Base-by-base conservation (phyloP, 2,329 filamentous ascomycete species). In the Alternaria solani region DNA sequence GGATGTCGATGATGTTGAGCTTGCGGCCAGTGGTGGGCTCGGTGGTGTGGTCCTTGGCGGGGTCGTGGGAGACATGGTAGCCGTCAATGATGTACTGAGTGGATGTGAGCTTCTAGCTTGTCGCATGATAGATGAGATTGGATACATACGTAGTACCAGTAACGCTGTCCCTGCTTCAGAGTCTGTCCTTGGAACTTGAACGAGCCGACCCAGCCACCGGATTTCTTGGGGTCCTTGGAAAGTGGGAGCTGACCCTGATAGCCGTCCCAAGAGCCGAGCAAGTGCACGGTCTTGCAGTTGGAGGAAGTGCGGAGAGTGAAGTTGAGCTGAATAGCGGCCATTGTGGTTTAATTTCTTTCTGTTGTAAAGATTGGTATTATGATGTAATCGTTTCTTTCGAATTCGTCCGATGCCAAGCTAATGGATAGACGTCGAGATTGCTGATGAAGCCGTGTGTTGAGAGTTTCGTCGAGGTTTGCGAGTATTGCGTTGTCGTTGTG, bases 261-360 rank as follows among this genome's bases (percentile, higher is more conserved):
- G 86, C 92, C 92, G 86, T 99, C 95, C 94, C 94, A 99, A 71
- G 94, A 98, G 76, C 94, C 94, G 82, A 98, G 91, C 71, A 99
- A 87, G 80, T 98, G 94, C 79, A 97, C 94, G 77, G 94, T 94
- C 89, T 97, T 97, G 87, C 96, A 93, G 83, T 93, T 93, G 79
- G 92, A 89, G 78, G 94, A 97, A 80, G 96, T 96, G 85, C 94
- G 93, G 81, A 98, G 92, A 81, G 91, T 90, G 85, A 98, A 98
- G 79, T 93, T 94, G 72, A 97, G 90, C 84, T 97, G 94, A 82
- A 95, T 89, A 80, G 93, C 86, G 82, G 94, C 90, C 93, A 96
- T 96, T 84, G 66, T 74, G 72, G 61, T 59, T 55, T 68, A 62
- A 28, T 67, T 59, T 61, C 55, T 69, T 75, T 72, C 65, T 59